phyloP scores from a whole-genome alignment of 257 asterid species.

The Rauvolfia tetraphylla region DNA sequence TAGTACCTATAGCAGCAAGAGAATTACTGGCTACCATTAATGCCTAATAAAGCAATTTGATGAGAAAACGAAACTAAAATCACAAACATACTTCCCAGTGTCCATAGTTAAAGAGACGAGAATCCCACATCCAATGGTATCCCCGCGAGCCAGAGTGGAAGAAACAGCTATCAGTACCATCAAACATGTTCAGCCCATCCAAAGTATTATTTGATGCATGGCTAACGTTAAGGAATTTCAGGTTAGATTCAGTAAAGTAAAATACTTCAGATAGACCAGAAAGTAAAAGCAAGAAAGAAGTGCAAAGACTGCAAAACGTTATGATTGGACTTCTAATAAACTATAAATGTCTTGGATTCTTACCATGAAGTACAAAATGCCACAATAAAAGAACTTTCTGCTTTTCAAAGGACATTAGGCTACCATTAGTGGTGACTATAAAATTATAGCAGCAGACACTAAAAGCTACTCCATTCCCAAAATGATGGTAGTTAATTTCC shows the following conservation, averaged over 20 bases:
- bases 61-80: background rate
- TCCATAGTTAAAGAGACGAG: conserved; percentile 98
- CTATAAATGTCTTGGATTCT: background rate
- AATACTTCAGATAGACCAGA: background rate
- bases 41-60: background rate
- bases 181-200: conserved; percentile 99
- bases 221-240: conserved; percentile 41
- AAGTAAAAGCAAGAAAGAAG: background rate
- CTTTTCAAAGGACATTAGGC: conserved; percentile 4
- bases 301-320: background rate
- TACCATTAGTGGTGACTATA: background rate
- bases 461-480: background rate
- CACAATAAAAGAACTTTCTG: background rate
- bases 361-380: background rate
- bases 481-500: background rate
- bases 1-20: conserved; percentile 54
- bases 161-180: conserved; percentile 94
- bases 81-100: conserved; percentile 87
- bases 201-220: conserved; percentile 97
- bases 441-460: background rate
- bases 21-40: background rate
- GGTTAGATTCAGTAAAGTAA: conserved; percentile 17
- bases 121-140: conserved; percentile 99
- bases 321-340: background rate
- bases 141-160: conserved; percentile 95